Evolutionary conservation across 2,329 filamentous ascomycete genomes (phyloP).

Genomic region (Cadophora sp.): DNA sequence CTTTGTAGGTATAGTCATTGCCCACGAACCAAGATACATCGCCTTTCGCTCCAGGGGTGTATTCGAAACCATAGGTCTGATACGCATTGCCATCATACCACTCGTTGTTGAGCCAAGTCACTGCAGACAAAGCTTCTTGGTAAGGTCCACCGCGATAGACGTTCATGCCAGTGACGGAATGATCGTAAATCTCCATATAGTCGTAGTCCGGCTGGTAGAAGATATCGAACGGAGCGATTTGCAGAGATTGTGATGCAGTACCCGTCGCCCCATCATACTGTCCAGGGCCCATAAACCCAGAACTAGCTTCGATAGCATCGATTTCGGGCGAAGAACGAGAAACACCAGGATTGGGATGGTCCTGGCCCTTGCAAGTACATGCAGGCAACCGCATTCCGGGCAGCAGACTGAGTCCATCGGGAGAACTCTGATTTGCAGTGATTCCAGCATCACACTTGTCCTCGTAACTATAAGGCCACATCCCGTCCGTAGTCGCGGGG

Average conservation of each 20-base stretch:
- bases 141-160: conserved; percentile 65
- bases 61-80: conserved; percentile 69
- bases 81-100: conserved; percentile 72
- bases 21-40: conserved; percentile 75
- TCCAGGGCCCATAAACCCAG: conserved; percentile 46
- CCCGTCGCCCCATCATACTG: conserved; percentile 60
- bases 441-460: conserved; percentile 74
- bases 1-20: conserved; percentile 67
- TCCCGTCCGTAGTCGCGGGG: conserved; percentile 71
- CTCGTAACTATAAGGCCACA: conserved; percentile 78
- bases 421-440: conserved; percentile 73
- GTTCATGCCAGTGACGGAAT: conserved; percentile 62
- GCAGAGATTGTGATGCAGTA: conserved; percentile 69
- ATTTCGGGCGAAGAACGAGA: conserved; percentile 75
- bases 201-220: conserved; percentile 72
- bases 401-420: conserved; percentile 69
- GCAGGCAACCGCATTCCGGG: conserved; percentile 75
- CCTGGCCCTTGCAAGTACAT: conserved; percentile 68
- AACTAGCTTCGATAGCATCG: conserved; percentile 74
- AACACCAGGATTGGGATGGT: conserved; percentile 70
- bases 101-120: conserved; percentile 67
- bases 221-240: conserved; percentile 73
- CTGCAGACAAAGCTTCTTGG: conserved; percentile 67
- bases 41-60: conserved; percentile 63
- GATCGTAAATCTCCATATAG: conserved; percentile 70